These are phyloP conservation scores for Aspergillus quadricinctus DNA, from an alignment of 2,329 filamentous ascomycete species.

Conservation along the genomic window DNA sequence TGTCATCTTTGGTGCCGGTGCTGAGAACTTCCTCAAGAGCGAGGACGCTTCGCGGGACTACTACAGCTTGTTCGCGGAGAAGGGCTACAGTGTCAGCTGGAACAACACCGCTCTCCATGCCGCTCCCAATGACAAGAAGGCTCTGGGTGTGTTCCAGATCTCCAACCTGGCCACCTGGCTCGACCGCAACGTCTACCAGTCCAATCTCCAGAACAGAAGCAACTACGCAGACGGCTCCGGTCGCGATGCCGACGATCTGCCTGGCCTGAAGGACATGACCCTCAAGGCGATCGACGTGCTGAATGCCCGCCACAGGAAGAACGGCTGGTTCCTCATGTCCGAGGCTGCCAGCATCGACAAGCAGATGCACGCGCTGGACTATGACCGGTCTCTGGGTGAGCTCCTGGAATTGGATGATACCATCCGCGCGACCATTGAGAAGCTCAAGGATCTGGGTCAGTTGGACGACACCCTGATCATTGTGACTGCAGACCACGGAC, in stretches of 20 bases:
- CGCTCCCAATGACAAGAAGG: conserved; percentile 55
- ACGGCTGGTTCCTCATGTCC: conserved; percentile 84
- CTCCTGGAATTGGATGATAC: conserved; percentile 84
- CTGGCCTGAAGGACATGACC: conserved; percentile 85
- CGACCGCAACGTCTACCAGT: conserved; percentile 73
- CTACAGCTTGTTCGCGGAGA: conserved; percentile 64
- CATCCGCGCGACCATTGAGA: conserved; percentile 66
- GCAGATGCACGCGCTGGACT: conserved; percentile 82
- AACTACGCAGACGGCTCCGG: conserved; percentile 66
- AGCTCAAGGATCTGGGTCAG: conserved; percentile 61
- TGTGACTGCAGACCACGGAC: conserved; percentile 83
- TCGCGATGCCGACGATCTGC: conserved; percentile 65
- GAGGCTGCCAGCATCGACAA: conserved; percentile 85
- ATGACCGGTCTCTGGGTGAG: conserved; percentile 79
- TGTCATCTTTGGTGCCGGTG: conserved; percentile 77
- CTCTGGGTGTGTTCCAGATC: conserved; percentile 73
- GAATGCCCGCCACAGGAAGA: conserved; percentile 58
- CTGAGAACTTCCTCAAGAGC: conserved; percentile 71
- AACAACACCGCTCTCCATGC: conserved; percentile 68
- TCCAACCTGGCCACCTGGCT: conserved; percentile 79
- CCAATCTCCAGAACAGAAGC: conserved; percentile 61
- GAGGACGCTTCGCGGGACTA: conserved; percentile 57
- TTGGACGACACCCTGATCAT: conserved; percentile 74
- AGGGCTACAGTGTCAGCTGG: conserved; percentile 65
- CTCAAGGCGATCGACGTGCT: conserved; percentile 80